These are phyloP conservation scores for Halophytophthora batemanensis DNA, from an alignment of 352 stramenopile species.

Conservation along the genomic window DNA sequence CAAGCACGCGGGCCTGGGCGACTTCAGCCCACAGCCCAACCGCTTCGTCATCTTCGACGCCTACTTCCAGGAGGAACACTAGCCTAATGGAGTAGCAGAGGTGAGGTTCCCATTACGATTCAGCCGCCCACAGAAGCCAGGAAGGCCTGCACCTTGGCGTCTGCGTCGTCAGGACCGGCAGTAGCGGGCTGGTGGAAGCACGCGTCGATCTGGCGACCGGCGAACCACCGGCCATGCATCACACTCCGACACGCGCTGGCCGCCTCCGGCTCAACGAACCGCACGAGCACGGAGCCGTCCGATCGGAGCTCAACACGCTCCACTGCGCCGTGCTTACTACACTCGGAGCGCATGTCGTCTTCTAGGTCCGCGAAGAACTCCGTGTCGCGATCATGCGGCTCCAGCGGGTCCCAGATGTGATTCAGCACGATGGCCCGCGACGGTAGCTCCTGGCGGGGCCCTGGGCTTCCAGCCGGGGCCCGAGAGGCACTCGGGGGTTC, in stretches of 20 bases:
- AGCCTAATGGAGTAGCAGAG: no score
- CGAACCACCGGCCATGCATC: slow-evolving; percentile 81
- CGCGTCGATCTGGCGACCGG: slow-evolving; percentile 60
- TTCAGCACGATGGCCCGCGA: slow-evolving; percentile 63
- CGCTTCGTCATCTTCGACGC: slow-evolving; percentile 83
- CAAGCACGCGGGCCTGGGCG: slow-evolving; percentile 57
- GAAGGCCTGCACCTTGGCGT: slow-evolving; percentile 77
- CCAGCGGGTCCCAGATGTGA: slow-evolving; percentile 61
- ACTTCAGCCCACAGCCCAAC: slow-evolving; percentile 71
- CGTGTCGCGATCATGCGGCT: slow-evolving; percentile 32
- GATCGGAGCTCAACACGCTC: slow-evolving; percentile 63
- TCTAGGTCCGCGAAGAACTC: slow-evolving; percentile 73
- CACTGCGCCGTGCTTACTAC: slow-evolving; percentile 61
- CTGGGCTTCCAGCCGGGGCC: no score
- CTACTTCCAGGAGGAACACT: slow-evolving; percentile 42
- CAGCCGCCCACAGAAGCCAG: slow-evolving; percentile 57
- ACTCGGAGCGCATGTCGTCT: slow-evolving; percentile 74
- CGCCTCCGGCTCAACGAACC: slow-evolving; percentile 45
- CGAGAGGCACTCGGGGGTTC: no score
- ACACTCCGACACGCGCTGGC: slow-evolving; percentile 72
- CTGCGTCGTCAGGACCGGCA: slow-evolving; percentile 54
- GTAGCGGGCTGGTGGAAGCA: slow-evolving; percentile 53
- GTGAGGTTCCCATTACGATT: slow-evolving; percentile 5
- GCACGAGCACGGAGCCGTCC: slow-evolving; percentile 58
- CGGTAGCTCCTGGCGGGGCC: slow-evolving; percentile 24